Conservation (phyloP, 2,329 filamentous ascomycete species). For the Pseudogymnoascus sp. region DNA sequence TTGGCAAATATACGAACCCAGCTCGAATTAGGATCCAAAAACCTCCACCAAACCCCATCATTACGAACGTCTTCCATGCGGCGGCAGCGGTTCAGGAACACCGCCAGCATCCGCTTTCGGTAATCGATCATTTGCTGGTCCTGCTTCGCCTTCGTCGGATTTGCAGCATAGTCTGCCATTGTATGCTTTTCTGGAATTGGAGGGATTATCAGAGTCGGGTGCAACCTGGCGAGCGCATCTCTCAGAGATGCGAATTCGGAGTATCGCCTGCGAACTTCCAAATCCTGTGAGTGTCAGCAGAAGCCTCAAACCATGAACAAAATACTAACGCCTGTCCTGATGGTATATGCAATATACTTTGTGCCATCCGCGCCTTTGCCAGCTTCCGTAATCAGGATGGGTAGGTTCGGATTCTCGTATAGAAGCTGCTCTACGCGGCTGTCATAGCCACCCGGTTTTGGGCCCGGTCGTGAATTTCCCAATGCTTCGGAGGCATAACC, state of each 20-base stretch:
- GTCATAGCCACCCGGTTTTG: constrained; percentile 81
- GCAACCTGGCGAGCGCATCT: constrained; percentile 79
- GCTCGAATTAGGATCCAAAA: constrained; percentile 94
- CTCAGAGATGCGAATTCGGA: constrained; percentile 92
- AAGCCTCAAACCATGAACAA: background rate
- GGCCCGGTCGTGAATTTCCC: constrained; percentile 42
- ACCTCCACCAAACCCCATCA: constrained; percentile 96
- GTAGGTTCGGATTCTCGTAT: constrained; percentile 84
- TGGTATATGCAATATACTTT: constrained; percentile 94
- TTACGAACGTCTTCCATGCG: constrained; percentile 86
- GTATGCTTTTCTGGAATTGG: constrained; percentile 98
- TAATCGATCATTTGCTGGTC: constrained; percentile 95
- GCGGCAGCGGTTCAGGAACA: constrained; percentile 89
- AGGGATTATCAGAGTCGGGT: constrained; percentile 90
- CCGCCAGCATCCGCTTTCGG: constrained; percentile 90
- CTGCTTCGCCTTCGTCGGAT: constrained; percentile 95
- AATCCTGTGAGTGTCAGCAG: constrained; percentile 51
- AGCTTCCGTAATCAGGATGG: constrained; percentile 87
- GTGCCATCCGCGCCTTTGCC: constrained; percentile 92
- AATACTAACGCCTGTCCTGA: constrained; percentile 70
- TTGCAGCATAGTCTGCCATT: constrained; percentile 97
- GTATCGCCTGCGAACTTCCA: constrained; percentile 90
- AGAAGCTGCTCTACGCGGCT: constrained; percentile 96
- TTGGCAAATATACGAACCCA: constrained; percentile 47
- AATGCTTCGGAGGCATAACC: constrained; percentile 35